Base-by-base conservation (phyloP, 2,329 filamentous ascomycete genomes). In the Ascochyta clinopodiicola region DNA sequence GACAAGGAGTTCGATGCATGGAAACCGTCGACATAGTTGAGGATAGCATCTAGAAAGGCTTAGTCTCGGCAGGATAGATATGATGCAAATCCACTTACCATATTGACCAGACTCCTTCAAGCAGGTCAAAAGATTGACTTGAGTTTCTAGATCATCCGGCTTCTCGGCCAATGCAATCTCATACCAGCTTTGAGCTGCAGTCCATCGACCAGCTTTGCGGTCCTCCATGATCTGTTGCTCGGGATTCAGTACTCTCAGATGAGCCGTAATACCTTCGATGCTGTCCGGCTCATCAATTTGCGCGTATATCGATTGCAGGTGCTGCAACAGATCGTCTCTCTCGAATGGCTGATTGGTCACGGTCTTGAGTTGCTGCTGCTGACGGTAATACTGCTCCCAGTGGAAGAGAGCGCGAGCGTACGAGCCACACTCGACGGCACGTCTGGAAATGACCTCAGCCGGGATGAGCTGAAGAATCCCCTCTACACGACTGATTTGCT, bases 241-340 rank as follows among this genome's bases (percentile, higher is more conserved):
- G 44, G 97, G 88, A 62, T 96, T 91, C n/a, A 98, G 80, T 10
- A 92, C 86, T 55, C 90, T 89, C 3, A 98, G 80, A 71, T 95
- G 90, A 19, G 92, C 87, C 1, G 94, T 96, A 57, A 99, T 94
- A 2, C 95, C 95, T 71, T 98, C 93, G 31, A 99, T 88, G 1
- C 94, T 93, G 74, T 99, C 95, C 0, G 95, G 96, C 67, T 99
- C 95, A 69, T 99, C 95, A 57, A 99, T 98, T 66, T 97, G 90
- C 1, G 92, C 91, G 75, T 99, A 99, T 17, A 99, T 96, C 48
- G 94, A 88, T 70, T 98, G 94, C 22, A 99, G 80, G 57, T 88
- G 86, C 63, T 92, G 86, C 56, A 96, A 84, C 4, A 95, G 81
- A 22, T 86, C 82, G 48, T 89, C 82, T 40, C 81, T 71, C 43